A percentile compares a stretch with the other conserved stretches of the same genome.
phyloP scores from a whole-genome alignment of 257 asterid genomes.

The Leptodermis oblonga region DNA sequence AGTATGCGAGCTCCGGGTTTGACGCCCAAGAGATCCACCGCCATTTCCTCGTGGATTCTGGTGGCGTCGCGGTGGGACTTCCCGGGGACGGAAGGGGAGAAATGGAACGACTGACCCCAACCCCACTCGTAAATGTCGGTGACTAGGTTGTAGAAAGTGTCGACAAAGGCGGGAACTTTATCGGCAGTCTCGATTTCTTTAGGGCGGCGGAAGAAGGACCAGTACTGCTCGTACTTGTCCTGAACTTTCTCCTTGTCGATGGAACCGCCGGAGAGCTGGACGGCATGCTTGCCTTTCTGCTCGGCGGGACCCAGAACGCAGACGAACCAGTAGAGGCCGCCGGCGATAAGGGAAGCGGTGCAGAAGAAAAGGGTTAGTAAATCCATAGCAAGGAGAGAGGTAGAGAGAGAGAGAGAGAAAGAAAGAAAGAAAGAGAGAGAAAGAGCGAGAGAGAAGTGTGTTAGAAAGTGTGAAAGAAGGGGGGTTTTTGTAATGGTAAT shows the following conservation, averaged over 20 bases:
- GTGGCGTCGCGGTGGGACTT: conserved; percentile 78
- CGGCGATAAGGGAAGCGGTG: conserved; percentile 55
- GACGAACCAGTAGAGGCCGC: conserved; percentile 73
- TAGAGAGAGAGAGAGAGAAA: neutral
- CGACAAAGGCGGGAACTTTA: conserved; percentile 80
- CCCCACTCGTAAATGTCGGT: conserved; percentile 91
- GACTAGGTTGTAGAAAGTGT: conserved; percentile 76
- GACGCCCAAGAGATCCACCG: conserved; percentile 59
- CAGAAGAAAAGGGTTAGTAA: conserved; percentile 43
- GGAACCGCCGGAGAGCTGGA: conserved; percentile 46
- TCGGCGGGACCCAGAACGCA: conserved; percentile 77
- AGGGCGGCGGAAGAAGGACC: conserved; percentile 68
- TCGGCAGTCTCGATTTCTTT: conserved; percentile 47
- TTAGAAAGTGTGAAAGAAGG: neutral
- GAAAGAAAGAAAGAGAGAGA: neutral
- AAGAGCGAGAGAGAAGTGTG: neutral
- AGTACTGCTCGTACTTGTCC: conserved; percentile 61
- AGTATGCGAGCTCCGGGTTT: conserved; percentile 48
- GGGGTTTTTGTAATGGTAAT: neutral
- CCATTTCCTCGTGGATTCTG: conserved; percentile 74
- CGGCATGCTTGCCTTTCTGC: conserved; percentile 67
- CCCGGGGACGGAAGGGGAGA: conserved; percentile 62
- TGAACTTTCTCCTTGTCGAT: conserved; percentile 54
- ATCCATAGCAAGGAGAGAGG: conserved; percentile 34
- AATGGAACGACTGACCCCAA: conserved; percentile 86